A percentile compares a stretch with the other conserved stretches of the same genome.
Conservation (phyloP, 805 yeast genomes). For the Wickerhamomyces subpelliculosus region DNA sequence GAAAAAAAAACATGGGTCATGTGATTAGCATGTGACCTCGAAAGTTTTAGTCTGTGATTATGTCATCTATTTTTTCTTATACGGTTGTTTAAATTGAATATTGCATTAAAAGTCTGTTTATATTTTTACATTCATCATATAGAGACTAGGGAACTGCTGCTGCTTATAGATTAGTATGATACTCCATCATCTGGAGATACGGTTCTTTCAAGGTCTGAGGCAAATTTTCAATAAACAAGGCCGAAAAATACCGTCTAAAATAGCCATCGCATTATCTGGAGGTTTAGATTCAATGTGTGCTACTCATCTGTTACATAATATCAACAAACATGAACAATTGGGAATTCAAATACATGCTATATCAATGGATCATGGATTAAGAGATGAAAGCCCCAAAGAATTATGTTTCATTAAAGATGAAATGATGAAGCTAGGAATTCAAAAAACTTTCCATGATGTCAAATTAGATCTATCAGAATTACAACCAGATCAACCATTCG, state of each 20-base stretch:
- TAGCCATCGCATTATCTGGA: conserved; percentile 65
- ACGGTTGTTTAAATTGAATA: too few relatives aligned
- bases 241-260: conserved; percentile 17
- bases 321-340: conserved; percentile 22
- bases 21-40: too few relatives aligned
- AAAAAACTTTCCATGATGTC: conserved; percentile 24
- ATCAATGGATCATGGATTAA: conserved; percentile 58
- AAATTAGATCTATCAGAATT: conserved; percentile 18
- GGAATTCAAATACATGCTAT: conserved; percentile 40
- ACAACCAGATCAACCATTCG: conserved; percentile 27
- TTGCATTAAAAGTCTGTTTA: too few relatives aligned
- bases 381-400: conserved; percentile 27
- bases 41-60: too few relatives aligned
- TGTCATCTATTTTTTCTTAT: too few relatives aligned
- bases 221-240: background rate
- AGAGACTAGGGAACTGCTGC: too few relatives aligned
- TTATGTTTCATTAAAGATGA: conserved; percentile 19
- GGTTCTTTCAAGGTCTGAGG: background rate
- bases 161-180: background rate
- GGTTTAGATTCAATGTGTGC: conserved; percentile 80
- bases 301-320: conserved; percentile 39
- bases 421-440: conserved; percentile 10
- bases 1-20: too few relatives aligned
- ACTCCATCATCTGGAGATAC: background rate
- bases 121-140: too few relatives aligned